Percentiles rank a stretch among this genome's conserved stretches.
Conservation (phyloP, 805 yeast species). For the Zygosaccharomyces siamensis region DNA sequence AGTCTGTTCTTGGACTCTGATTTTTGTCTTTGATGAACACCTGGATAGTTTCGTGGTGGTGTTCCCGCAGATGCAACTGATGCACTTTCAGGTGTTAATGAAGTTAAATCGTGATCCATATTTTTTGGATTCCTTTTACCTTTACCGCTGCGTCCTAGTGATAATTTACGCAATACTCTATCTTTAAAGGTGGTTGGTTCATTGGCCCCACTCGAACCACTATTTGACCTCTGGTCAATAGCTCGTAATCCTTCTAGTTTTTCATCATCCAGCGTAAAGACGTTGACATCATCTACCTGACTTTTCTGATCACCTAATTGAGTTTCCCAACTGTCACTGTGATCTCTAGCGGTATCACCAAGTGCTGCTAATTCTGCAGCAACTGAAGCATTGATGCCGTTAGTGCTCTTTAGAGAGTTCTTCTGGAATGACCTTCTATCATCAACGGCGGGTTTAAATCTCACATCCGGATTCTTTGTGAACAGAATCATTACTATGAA, state of each 20-base stretch:
- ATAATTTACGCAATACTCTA: conserved; percentile 24
- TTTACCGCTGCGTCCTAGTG: conserved; percentile 14
- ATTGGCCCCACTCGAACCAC: conserved; percentile 9
- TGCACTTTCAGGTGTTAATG: conserved; percentile 14
- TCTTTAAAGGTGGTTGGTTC: conserved; percentile 20
- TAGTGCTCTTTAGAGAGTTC: conserved; percentile 32
- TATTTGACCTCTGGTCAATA: conserved; percentile 12
- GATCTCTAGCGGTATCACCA: conserved; percentile 80
- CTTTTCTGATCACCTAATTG: conserved; percentile 39
- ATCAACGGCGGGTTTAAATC: conserved; percentile 84
- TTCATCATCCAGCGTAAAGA: conserved; percentile 15
- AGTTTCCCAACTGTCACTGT: conserved; percentile 66
- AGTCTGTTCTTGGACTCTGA: conserved; percentile 32
- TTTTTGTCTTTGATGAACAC: conserved; percentile 22
- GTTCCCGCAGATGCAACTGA: conserved; percentile 8
- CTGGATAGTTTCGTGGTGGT: conserved; percentile 24
- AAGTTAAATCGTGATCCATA: conserved; percentile 7
- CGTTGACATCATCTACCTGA: conserved; percentile 7
- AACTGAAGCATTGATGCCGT: conserved; percentile 32
- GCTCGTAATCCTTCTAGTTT: conserved; percentile 15
- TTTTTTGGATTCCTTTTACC: conserved; percentile 6
- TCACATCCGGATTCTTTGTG: conserved; percentile 82
- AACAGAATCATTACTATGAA: conserved; percentile 58
- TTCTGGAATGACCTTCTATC: conserved; percentile 87
- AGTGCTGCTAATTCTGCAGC: conserved; percentile 60